Evolutionary conservation across 257 asterid species (phyloP).

Genomic region (Solanum medicagineum): DNA sequence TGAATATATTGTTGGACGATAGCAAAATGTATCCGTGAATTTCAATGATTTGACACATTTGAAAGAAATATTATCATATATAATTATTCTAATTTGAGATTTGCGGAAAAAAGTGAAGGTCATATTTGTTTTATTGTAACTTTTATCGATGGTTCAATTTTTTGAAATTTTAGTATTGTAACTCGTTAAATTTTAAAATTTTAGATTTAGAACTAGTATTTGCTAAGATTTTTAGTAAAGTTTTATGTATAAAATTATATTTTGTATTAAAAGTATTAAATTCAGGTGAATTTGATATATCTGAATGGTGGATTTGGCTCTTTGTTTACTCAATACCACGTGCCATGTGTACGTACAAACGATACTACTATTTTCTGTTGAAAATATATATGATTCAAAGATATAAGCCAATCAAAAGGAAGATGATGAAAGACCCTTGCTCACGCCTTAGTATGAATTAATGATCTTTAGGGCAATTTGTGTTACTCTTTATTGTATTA

Average conservation of each 20-base stretch:
- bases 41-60: not conserved
- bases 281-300: accelerated
- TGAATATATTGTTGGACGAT: not conserved
- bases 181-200: too few relatives aligned
- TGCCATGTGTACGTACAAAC: not conserved
- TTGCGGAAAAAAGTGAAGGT: too few relatives aligned
- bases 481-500: not conserved
- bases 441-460: not conserved
- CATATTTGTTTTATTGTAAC: too few relatives aligned
- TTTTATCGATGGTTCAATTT: too few relatives aligned
- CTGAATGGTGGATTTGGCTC: not conserved
- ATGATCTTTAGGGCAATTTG: not conserved
- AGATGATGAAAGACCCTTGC: too few relatives aligned
- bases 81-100: too few relatives aligned
- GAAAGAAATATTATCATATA: too few relatives aligned
- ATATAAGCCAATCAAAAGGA: too few relatives aligned
- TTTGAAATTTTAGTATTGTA: too few relatives aligned
- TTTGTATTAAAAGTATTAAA: not conserved
- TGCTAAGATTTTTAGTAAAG: not conserved
- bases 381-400: not conserved
- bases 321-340: not conserved
- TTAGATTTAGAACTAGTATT: not conserved
- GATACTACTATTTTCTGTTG: not conserved
- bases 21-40: not conserved
- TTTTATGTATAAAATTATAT: not conserved